Base-by-base conservation (phyloP, 768 basidiomycete genomes). In the Trichaptum fuscoviolaceum region DNA sequence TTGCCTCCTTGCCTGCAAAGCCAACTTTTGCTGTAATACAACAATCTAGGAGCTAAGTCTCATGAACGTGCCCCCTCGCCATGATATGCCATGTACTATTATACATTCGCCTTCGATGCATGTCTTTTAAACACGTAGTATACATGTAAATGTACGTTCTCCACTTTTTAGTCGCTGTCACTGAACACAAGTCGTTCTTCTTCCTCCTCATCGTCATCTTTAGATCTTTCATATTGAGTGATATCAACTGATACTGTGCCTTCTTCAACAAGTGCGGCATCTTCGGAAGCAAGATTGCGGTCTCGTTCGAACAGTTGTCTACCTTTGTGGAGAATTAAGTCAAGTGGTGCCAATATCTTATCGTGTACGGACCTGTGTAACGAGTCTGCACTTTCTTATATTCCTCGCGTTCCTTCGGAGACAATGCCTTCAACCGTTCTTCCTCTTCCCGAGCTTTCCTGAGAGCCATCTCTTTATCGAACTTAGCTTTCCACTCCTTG, bases 231-330 rank as follows among this genome's bases (percentile, higher is more conserved):
- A 71, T 96, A 99, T 75, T 95, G 90, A 70, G 88, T 92, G 72
- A 93, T 76, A 75, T 98, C 96, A 63, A 99, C 93, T 24, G 92
- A 92, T 64, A 91, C 87, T 0, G 87, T 85, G 26, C 87, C 95
- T 73, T 95, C 96, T 75, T 98, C 96, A 73, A 90, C 76, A 42
- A 95, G 80, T 17, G 77, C 83, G 69, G 92, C 92, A 65, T 98
- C 96, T 61, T 92, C 89, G 9, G 78, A 78, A 4, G 79, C 85
- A 35, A 95, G 81, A 70, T 85, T 85, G 66, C 80, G 85, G 73
- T 93, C 88, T 52, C 86, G 85, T 77, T 96, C 94, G 76, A 99
- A 99, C 59, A 98, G 78, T 78, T 97, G 95, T 25, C 94, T 88
- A 27, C 96, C 96, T 96, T 70, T 66, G 10, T 58, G n/a, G 61